Conservation (phyloP, 306 rosid genomes). For the Arachis stenosperma region DNA sequence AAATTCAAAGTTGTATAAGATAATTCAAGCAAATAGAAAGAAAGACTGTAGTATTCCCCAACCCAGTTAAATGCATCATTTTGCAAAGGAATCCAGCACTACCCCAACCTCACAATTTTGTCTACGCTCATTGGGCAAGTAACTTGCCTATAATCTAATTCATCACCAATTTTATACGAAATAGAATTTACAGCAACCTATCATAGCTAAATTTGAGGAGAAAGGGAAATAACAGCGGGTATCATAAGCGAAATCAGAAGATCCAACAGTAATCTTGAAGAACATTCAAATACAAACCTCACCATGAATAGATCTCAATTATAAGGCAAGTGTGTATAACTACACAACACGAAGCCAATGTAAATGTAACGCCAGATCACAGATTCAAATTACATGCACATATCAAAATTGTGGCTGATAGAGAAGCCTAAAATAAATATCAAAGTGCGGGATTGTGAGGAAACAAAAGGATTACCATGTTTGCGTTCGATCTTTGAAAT, state of each 20-base stretch:
- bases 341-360: neutral
- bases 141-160: constrained; percentile 9
- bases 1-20: neutral
- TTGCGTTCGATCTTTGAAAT: constrained; percentile 12
- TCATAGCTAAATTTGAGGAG: neutral
- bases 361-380: constrained; percentile 33
- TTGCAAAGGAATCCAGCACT: neutral
- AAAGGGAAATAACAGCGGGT: neutral
- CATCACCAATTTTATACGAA: neutral
- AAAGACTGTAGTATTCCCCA: constrained; percentile 1
- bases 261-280: constrained; percentile 21
- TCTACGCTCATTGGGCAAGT: constrained; percentile 13
- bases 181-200: neutral
- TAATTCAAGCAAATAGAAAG: neutral
- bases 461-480: constrained; percentile 40
- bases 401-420: neutral
- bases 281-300: neutral
- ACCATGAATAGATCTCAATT: constrained; percentile 6
- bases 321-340: constrained; percentile 1
- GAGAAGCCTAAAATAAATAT: no score
- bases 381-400: constrained; percentile 12
- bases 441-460: neutral
- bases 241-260: neutral
- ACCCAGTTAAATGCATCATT: constrained; percentile 23
- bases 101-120: constrained; percentile 10